phyloP scores from a whole-genome alignment of 192 early-diverging fungal genomes.

The Mortierella antarctica region DNA sequence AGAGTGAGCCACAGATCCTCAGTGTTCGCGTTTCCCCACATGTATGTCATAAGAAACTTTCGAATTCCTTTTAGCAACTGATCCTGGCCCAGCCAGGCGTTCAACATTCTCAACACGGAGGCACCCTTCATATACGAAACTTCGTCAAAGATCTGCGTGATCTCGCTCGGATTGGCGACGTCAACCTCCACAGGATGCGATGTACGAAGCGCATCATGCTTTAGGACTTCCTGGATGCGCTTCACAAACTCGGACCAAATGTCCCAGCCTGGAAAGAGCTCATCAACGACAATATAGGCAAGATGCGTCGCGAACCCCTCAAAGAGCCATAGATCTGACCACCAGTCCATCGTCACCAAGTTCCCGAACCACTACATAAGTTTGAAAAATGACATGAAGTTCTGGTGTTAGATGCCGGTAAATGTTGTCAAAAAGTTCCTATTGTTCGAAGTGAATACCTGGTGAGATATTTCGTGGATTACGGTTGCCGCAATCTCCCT shows the following conservation, averaged over 20 bases:
- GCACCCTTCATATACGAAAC: slow-evolving; percentile 89
- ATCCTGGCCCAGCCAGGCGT: slow-evolving; percentile 63
- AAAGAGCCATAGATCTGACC: slow-evolving; percentile 62
- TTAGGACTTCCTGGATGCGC: slow-evolving; percentile 74
- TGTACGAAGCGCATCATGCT: slow-evolving; percentile 77
- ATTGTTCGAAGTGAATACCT: slow-evolving; percentile 16
- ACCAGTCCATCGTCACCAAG: slow-evolving; percentile 61
- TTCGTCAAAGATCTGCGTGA: slow-evolving; percentile 88
- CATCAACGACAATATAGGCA: slow-evolving; percentile 72
- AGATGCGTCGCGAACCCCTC: slow-evolving; percentile 60
- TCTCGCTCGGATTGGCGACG: slow-evolving; percentile 75
- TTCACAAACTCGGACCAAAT: slow-evolving; percentile 80
- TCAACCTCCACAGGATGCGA: slow-evolving; percentile 87
- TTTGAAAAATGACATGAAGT: background rate
- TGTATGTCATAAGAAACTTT: slow-evolving; percentile 71
- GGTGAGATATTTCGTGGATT: slow-evolving; percentile 56
- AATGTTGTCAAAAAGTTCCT: background rate
- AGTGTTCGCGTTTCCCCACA: slow-evolving; percentile 78
- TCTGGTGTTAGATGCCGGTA: background rate
- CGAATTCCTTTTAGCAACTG: slow-evolving; percentile 61
- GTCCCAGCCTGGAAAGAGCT: slow-evolving; percentile 82
- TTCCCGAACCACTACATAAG: slow-evolving; percentile 57
- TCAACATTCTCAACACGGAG: slow-evolving; percentile 84
- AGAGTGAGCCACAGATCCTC: slow-evolving; percentile 81
- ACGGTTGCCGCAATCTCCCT: slow-evolving; percentile 52